Evolutionary conservation across 495 filamentous ascomycete genomes (phyloP), one percentile per base, ranked within the genome.

Genomic region (Neurospora sp.): DNA sequence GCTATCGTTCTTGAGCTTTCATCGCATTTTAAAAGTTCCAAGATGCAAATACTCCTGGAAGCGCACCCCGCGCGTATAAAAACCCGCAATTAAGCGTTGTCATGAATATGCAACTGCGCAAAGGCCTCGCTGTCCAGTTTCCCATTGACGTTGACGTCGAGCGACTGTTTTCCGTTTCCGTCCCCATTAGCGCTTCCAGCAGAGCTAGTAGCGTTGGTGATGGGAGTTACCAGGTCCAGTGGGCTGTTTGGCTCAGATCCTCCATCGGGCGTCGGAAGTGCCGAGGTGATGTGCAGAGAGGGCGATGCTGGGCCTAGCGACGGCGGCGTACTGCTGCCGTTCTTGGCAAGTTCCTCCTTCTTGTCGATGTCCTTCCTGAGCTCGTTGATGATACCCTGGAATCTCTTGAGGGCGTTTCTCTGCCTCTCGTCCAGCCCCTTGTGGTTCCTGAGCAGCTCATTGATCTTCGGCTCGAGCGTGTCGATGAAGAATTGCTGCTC

Each of bases 311-410:
- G 74, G 69, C 74, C 35, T 3, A 59, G 53, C 61, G 78, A 72
- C 4, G 78, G 73, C 9, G 76, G 74, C 9, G 37, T 65, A 27
- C 73, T 69, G 68, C 72, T 73, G 40, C 74, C 68, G 39, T 97
- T 93, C 77, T 94, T 94, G 65, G 91, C 91, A 72, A 89, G 91
- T 74, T 88, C 89, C 72, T 86, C 88, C 74, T 90, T 92, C 82
- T 94, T 96, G 31, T 88, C 87, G 35, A 87, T 87, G 72, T 97
- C 93, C 0, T 82, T 79, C 12, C 87, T 85, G 3, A 97, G 84
- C 70, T 90, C 87, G 8, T 87, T 89, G 68, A 96, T 85, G 35
- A 97, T 65, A 0, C 27, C 53, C 12, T 37, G 22, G 86, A 82
- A 93, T 94, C 82, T 96, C 93, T 96, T 37, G 37, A 39, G 73